These are phyloP conservation scores for Diaporthe sp. DNA, from an alignment of 2,329 filamentous ascomycete genomes.

Conservation along the genomic window DNA sequence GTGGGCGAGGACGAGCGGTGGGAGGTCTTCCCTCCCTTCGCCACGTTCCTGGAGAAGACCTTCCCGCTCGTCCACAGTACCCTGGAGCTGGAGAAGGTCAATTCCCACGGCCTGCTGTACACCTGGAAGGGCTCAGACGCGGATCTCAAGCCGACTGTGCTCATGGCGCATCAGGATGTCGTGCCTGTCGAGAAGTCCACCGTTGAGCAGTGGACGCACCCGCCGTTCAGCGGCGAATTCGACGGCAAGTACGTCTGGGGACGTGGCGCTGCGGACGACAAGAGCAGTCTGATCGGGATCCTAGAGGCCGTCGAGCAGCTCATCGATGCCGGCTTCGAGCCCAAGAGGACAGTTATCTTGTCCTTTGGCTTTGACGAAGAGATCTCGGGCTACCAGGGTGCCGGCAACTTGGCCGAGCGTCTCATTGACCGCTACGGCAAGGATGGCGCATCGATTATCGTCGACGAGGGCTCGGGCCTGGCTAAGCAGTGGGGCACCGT, in stretches of 20 bases:
- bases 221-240: constrained; percentile 70
- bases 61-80: constrained; percentile 66
- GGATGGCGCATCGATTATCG: constrained; percentile 67
- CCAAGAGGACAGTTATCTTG: constrained; percentile 68
- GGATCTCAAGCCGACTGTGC: constrained; percentile 66
- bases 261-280: constrained; percentile 71
- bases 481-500: constrained; percentile 58
- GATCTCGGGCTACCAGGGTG: constrained; percentile 65
- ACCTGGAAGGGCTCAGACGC: constrained; percentile 68
- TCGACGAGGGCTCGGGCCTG: constrained; percentile 70
- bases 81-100: constrained; percentile 67
- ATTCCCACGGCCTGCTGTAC: constrained; percentile 71
- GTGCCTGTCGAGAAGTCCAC: constrained; percentile 70
- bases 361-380: constrained; percentile 77
- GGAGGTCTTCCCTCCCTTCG: constrained; percentile 69
- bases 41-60: constrained; percentile 60
- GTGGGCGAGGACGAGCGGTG: constrained; percentile 70
- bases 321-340: constrained; percentile 64
- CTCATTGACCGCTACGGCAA: constrained; percentile 66
- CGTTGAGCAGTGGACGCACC: constrained; percentile 68
- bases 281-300: constrained; percentile 71
- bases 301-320: constrained; percentile 70
- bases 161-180: constrained; percentile 76
- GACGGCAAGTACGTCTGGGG: constrained; percentile 73
- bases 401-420: constrained; percentile 59